Evolutionary conservation across 345 rosid species (phyloP), one percentile per base, ranked within the genome.

Genomic region (Eucalyptus dawsonii): DNA sequence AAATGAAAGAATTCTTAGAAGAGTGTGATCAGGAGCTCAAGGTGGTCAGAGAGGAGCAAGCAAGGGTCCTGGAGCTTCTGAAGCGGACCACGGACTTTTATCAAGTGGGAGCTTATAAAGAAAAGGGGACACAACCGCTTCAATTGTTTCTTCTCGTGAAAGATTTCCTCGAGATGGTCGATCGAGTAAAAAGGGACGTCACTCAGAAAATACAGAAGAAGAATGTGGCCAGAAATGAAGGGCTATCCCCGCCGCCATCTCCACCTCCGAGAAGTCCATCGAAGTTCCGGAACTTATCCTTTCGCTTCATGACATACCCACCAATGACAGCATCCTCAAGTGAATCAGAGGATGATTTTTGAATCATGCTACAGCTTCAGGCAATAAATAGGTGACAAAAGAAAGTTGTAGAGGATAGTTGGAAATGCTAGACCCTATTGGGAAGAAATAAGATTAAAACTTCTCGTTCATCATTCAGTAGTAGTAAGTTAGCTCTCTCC

Each of bases 151-250:
- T 92, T 44, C 94, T 95, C 19, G 96, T 97, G 34, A 96, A 94
- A 86, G 96, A 94, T 92, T 97, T 97, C 92, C 95, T 96, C 31
- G 96, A 91, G 16, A 96, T 96, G 97, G 99, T 96, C 86, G 97
- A 97, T 89, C 93, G 89, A 91, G 97, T 95, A 14, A 93, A 95
- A 11, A 67, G 76, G n/a, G 95, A 97, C 91, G 95, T 95, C 24
- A 91, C 94, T 21, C 91, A 90, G 86, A 96, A 92, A 80, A 60
- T 94, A 83, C 95, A 93, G 92, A 93, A 88, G 89, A 94, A 91
- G 90, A 91, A 89, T 86, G 65, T 27, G 42, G 89, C 81, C 65
- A 86, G 88, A 25, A 88, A 90, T 86, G 58, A 56, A 88, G 91
- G 91, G 86, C 85, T 89, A 60, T 72, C 91, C 40, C 87, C 90